Percentiles rank a stretch among this genome's conserved stretches.
Conservation (phyloP, 1,139 yeast genomes). For the Saccharomycopsis phalli region DNA sequence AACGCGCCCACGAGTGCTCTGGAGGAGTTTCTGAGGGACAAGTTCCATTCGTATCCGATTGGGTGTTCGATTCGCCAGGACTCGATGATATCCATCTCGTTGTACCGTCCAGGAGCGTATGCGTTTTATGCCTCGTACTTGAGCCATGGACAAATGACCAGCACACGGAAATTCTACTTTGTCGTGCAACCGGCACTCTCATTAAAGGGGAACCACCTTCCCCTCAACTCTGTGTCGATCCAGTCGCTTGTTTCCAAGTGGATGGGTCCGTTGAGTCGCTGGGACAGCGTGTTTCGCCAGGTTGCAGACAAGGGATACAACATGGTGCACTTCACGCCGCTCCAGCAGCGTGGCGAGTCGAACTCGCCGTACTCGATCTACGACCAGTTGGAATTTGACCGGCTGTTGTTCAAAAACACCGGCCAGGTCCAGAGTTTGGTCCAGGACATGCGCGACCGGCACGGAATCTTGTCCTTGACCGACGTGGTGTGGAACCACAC, state of each 20-base stretch:
- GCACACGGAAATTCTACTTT: conserved; percentile 54
- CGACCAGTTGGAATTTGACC: conserved; percentile 78
- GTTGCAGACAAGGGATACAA: conserved; percentile 75
- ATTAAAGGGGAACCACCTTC: conserved; percentile 47
- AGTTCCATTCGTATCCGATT: conserved; percentile 41
- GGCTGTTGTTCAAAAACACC: conserved; percentile 44
- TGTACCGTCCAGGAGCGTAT: conserved; percentile 73
- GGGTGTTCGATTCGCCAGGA: conserved; percentile 51
- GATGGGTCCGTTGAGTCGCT: conserved; percentile 59
- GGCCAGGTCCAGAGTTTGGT: conserved; percentile 41
- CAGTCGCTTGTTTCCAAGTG: conserved; percentile 88
- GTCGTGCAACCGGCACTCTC: conserved; percentile 72
- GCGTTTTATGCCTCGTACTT: conserved; percentile 53
- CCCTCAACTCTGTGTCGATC: conserved; percentile 73
- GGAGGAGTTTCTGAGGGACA: conserved; percentile 36
- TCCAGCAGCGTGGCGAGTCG: conserved; percentile 81
- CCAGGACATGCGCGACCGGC: conserved; percentile 40
- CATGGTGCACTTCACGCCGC: conserved; percentile 93
- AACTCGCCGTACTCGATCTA: conserved; percentile 88
- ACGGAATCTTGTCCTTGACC: conserved; percentile 66
- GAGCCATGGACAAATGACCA: conserved; percentile 28
- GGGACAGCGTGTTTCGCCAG: conserved; percentile 58
- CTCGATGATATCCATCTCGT: conserved; percentile 47
- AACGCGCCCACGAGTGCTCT: conserved; percentile 52
- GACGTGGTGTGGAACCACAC: conserved; percentile 95